These are phyloP conservation scores for Blastobotrys apis DNA, from an alignment of 1,139 yeast species.

Conservation along the genomic window DNA sequence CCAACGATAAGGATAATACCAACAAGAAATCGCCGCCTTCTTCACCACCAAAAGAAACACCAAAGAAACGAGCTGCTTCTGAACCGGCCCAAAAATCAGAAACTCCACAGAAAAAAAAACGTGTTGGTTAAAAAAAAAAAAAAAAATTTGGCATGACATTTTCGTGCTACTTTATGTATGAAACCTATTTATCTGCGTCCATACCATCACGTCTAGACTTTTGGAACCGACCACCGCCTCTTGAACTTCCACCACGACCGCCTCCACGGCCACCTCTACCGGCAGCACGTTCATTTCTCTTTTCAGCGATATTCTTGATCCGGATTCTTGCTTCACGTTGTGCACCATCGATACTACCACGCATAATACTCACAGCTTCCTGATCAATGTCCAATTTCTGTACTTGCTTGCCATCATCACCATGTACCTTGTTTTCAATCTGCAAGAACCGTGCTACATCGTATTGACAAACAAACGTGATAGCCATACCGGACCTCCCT, in stretches of 20 bases:
- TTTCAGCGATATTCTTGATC: conserved; percentile 26
- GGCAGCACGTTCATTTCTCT: conserved; percentile 31
- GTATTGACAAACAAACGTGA: conserved; percentile 90
- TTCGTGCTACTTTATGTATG: too few relatives aligned
- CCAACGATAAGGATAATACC: too few relatives aligned
- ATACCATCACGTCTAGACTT: conserved; percentile 4
- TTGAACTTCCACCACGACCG: not conserved
- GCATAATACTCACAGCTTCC: conserved; percentile 71
- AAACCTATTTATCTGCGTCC: conserved; percentile 3
- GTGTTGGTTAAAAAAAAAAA: not conserved
- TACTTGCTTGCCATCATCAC: conserved; percentile 71
- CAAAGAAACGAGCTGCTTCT: too few relatives aligned
- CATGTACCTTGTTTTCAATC: conserved; percentile 58
- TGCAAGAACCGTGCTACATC: conserved; percentile 84
- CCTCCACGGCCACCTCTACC: not conserved
- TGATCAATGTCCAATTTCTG: conserved; percentile 81
- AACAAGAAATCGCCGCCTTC: too few relatives aligned
- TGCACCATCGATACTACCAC: conserved; percentile 88
- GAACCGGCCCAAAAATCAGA: too few relatives aligned
- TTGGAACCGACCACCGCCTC: conserved; percentile 1
- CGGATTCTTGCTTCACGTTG: conserved; percentile 73
- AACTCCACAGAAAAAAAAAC: too few relatives aligned
- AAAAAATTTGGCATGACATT: not conserved
- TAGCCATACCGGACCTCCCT: conserved; percentile 89
- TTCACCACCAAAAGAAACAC: too few relatives aligned